Evolutionary conservation across 805 yeast genomes (phyloP).

Genomic region (Kuraishia ogatae): DNA sequence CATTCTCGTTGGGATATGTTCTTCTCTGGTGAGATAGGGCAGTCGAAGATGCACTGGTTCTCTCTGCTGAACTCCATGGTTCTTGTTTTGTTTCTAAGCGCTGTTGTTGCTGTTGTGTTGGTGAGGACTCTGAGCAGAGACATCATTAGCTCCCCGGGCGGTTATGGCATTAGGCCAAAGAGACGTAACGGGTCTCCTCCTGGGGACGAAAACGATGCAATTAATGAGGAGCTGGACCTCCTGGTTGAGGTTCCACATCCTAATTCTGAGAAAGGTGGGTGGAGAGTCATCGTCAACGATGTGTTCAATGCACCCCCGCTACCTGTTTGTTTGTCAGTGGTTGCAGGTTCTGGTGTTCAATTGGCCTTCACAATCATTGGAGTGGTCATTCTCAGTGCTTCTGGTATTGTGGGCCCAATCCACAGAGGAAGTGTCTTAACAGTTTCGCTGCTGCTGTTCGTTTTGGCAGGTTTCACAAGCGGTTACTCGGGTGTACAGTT

Average conservation of each 20-base stretch:
- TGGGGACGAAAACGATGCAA: not conserved
- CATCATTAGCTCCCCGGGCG: conserved; percentile 13
- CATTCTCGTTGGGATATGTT: conserved; percentile 68
- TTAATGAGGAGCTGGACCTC: not conserved
- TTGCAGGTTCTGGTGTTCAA: conserved; percentile 72
- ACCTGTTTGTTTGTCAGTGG: conserved; percentile 40
- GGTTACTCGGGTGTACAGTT: conserved; percentile 65
- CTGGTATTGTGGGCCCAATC: conserved; percentile 53
- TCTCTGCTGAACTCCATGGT: conserved; percentile 67
- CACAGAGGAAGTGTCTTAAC: conserved; percentile 62
- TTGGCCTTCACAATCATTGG: conserved; percentile 56
- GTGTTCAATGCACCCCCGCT: conserved; percentile 44
- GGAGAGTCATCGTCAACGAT: conserved; percentile 48
- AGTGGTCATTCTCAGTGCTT: conserved; percentile 47
- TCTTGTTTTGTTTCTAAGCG: conserved; percentile 49
- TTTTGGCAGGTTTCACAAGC: conserved; percentile 64
- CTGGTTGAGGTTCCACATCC: conserved; percentile 8
- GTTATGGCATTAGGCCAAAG: conserved; percentile 9
- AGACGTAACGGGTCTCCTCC: not conserved
- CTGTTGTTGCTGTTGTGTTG: conserved; percentile 58
- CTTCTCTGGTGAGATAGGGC: conserved; percentile 42
- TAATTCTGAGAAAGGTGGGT: conserved; percentile 21
- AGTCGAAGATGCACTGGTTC: conserved; percentile 64
- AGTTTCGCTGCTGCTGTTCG: conserved; percentile 49
- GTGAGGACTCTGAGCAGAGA: conserved; percentile 46